A percentile compares a stretch with the other conserved stretches of the same genome.
Conservation (phyloP, 2,329 filamentous ascomycete genomes). For the Ceratocystis variospora region DNA sequence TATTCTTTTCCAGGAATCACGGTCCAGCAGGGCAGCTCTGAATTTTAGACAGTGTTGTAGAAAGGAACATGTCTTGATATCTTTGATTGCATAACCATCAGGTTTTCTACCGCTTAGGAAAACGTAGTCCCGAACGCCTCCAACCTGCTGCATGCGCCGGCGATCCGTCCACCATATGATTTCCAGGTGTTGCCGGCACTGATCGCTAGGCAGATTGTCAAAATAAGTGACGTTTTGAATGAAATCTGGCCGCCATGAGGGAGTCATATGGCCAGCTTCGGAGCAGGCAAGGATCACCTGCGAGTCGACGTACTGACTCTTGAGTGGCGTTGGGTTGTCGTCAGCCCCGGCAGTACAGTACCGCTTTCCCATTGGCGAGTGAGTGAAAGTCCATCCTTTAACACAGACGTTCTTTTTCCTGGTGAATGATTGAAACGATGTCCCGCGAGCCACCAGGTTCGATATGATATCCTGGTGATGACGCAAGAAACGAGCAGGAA, state of each 20-base stretch:
- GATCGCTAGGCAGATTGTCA: not conserved
- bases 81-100: not conserved
- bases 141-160: not conserved
- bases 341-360: not conserved
- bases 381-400: not conserved
- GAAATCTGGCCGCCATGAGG: not conserved
- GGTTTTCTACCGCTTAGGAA: too few species aligned
- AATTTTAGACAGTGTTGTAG: not conserved
- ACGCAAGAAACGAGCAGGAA: not conserved
- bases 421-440: not conserved
- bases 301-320: not conserved
- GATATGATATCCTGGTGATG: not conserved
- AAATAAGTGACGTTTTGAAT: not conserved
- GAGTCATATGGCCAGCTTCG: not conserved
- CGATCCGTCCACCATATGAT: not conserved
- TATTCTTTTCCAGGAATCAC: not conserved
- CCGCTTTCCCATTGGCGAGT: not conserved
- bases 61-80: not conserved
- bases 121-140: not conserved
- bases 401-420: not conserved
- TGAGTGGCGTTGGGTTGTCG: not conserved
- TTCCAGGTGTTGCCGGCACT: not conserved
- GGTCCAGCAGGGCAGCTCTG: not conserved
- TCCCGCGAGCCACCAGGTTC: not conserved
- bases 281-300: not conserved